A percentile compares a stretch with the other conserved stretches of the same genome.
Conservation (phyloP, 768 basidiomycete genomes). For the Termitomyces sp. region DNA sequence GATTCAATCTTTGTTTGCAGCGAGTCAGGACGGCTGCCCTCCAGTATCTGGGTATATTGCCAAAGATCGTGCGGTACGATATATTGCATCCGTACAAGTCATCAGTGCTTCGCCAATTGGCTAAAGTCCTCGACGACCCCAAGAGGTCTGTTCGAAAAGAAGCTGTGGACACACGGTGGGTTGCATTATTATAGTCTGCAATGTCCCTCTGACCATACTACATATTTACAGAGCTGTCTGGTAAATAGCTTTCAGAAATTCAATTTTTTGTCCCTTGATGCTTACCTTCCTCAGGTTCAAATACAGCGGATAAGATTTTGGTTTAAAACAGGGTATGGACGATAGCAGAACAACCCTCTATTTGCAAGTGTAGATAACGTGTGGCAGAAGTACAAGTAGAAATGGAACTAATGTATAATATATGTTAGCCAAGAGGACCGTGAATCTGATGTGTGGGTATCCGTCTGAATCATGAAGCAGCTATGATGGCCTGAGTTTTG, state of each 20-base stretch:
- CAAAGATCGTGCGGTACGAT: constrained; percentile 74
- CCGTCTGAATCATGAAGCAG: constrained; percentile 37
- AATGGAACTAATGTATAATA: constrained; percentile 20
- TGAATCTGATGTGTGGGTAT: constrained; percentile 11
- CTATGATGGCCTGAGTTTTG: constrained; percentile 82
- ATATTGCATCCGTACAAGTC: constrained; percentile 77
- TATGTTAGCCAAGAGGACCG: constrained; percentile 21
- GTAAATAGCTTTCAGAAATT: constrained; percentile 21
- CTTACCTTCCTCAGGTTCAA: constrained; percentile 42
- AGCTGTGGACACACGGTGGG: constrained; percentile 74
- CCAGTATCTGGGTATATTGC: constrained; percentile 66
- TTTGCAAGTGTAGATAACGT: constrained; percentile 12
- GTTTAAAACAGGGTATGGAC: constrained; percentile 11
- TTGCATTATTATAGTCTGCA: background rate
- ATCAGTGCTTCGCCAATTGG: constrained; percentile 68
- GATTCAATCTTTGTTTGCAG: constrained; percentile 30
- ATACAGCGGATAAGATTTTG: constrained; percentile 40
- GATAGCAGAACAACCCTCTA: constrained; percentile 22
- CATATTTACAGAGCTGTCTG: constrained; percentile 36
- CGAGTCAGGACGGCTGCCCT: constrained; percentile 73
- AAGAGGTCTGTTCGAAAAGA: constrained; percentile 77
- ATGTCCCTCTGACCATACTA: background rate
- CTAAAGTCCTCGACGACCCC: constrained; percentile 82
- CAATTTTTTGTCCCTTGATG: background rate
- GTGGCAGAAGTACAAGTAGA: constrained; percentile 22